Evolutionary conservation across 169 alveolate genomes (phyloP), one percentile per base, ranked within the genome.

Genomic region (Cystoisospora suis): DNA sequence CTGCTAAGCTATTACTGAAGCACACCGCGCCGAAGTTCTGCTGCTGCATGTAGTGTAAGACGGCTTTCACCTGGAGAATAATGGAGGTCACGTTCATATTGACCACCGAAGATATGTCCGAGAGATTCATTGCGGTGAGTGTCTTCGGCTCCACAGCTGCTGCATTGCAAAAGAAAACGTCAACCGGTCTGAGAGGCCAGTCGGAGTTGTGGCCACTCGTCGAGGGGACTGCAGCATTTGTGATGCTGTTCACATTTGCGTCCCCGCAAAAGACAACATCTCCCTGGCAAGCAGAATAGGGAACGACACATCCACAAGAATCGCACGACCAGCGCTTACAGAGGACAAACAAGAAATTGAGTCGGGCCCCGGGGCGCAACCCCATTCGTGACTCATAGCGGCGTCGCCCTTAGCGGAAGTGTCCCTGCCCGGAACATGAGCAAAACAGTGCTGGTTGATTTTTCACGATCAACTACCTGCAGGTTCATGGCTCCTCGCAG

Each of bases 151-250:
- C 88, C 23, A 77, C 88, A 3, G 46, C 81, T 1, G 92, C 92
- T 56, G 92, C 92, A 75, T 88, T 88, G 83, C 92, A 88, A 86
- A 88, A 88, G 49, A 88, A 70, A 3, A 88, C 56, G 42, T 77
- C 88, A 29, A 77, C 53, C 20, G 92, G 92, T 6, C 83, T 40
- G 2, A 72, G 45, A 34, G 42, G n/a, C n/a, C n/a, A n/a, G n/a
- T n/a, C n/a, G n/a, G n/a, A n/a, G n/a, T n/a, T n/a, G n/a, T n/a
- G n/a, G n/a, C n/a, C n/a, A n/a, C n/a, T n/a, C n/a, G n/a, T n/a
- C n/a, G n/a, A n/a, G n/a, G n/a, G n/a, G n/a, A n/a, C n/a, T n/a
- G n/a, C n/a, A n/a, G n/a, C n/a, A n/a, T n/a, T n/a, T n/a, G n/a
- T n/a, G n/a, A n/a, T n/a, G n/a, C n/a, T n/a, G n/a, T n/a, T n/a